Evolutionary conservation across 164 flowering plant species (phyloP).

Genomic region (Liriodendron chinense): DNA sequence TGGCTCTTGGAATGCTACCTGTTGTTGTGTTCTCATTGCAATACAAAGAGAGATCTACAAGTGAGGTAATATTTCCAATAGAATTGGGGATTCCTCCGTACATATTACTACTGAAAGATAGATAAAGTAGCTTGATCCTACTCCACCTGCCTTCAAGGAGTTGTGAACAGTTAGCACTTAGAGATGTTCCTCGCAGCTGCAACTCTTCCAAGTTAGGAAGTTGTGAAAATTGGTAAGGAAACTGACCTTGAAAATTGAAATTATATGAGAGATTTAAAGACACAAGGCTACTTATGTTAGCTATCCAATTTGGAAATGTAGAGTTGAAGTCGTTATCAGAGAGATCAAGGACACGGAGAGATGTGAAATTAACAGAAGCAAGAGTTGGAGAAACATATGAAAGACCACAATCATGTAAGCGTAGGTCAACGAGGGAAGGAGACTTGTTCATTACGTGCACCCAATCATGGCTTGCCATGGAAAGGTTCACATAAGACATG

Average conservation of each 20-base stretch:
- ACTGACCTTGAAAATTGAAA: background rate
- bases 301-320: background rate
- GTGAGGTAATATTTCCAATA: too few species aligned
- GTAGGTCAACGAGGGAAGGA: conserved; percentile 4
- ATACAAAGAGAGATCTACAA: too few species aligned
- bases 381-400: background rate
- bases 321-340: background rate
- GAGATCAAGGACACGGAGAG: background rate
- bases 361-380: background rate
- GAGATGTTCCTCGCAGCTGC: conserved; percentile 17
- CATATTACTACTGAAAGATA: conserved; percentile 7
- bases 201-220: conserved; percentile 17
- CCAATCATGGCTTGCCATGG: conserved; percentile 2
- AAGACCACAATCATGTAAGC: background rate
- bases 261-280: background rate
- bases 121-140: background rate
- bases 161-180: too few species aligned
- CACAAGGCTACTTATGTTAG: conserved; percentile 3
- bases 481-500: background rate
- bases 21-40: too few species aligned
- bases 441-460: background rate
- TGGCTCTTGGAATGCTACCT: conserved; percentile 17
- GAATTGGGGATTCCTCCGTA: conserved; percentile 11
- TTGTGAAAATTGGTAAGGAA: conserved; percentile 8
- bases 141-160: background rate